Evolutionary conservation across 1,139 yeast genomes (phyloP).

Genomic region (Taphrina communis): DNA sequence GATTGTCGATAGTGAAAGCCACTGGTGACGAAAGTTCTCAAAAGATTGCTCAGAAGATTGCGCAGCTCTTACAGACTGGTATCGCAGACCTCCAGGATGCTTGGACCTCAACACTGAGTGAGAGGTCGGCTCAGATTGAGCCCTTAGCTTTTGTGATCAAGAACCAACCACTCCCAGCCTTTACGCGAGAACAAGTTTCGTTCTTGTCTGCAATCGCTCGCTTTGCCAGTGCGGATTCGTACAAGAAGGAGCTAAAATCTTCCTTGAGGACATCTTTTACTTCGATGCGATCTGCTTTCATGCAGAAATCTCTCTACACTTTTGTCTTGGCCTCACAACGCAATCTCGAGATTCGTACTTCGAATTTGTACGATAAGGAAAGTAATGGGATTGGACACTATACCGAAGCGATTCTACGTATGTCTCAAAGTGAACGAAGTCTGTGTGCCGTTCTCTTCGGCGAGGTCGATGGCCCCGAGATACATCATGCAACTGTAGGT

Average conservation of each 20-base stretch:
- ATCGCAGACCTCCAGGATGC: slow-evolving; percentile 29
- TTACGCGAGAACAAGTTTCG: slow-evolving; percentile 21
- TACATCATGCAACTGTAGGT: slow-evolving; percentile 16
- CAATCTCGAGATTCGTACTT: slow-evolving; percentile 33
- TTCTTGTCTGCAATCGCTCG: slow-evolving; percentile 17
- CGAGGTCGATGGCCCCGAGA: slow-evolving; percentile 21
- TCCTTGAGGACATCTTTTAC: slow-evolving; percentile 9
- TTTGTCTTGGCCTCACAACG: slow-evolving; percentile 39
- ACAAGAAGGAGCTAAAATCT: background rate
- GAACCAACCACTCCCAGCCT: slow-evolving; percentile 33
- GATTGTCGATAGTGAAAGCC: slow-evolving; percentile 28
- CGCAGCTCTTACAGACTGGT: slow-evolving; percentile 35
- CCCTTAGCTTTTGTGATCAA: slow-evolving; percentile 41
- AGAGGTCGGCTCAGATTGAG: slow-evolving; percentile 36
- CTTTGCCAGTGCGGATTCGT: slow-evolving; percentile 1
- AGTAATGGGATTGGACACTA: slow-evolving; percentile 42
- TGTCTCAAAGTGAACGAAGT: slow-evolving; percentile 36
- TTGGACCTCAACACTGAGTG: slow-evolving; percentile 19
- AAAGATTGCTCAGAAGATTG: slow-evolving; percentile 36
- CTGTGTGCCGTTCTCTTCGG: slow-evolving; percentile 36
- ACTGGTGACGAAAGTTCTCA: slow-evolving; percentile 41
- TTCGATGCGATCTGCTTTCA: slow-evolving; percentile 28
- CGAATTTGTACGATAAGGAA: slow-evolving; percentile 39
- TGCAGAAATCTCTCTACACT: slow-evolving; percentile 36
- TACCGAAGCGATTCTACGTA: slow-evolving; percentile 39